phyloP scores from a whole-genome alignment of 2,329 filamentous ascomycete genomes.

The Mycosphaerella sp. region DNA sequence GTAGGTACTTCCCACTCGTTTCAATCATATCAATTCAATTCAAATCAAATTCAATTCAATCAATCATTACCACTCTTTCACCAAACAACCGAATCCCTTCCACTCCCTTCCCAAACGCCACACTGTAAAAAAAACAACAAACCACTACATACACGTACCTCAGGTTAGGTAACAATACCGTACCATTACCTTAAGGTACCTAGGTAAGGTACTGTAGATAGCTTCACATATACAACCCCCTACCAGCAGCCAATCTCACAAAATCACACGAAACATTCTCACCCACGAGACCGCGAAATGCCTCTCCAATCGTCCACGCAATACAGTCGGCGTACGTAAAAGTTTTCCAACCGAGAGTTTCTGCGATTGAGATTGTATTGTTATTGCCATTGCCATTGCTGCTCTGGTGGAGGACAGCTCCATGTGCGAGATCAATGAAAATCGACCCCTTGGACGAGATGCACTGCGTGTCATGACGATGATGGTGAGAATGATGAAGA shows the following conservation, averaged over 20 bases:
- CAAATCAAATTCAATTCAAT: no score
- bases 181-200: no score
- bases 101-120: no score
- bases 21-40: no score
- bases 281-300: constrained; percentile 67
- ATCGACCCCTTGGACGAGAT: constrained; percentile 50
- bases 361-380: constrained; percentile 63
- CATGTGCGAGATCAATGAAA: constrained; percentile 71
- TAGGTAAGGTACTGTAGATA: no score
- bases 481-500: constrained; percentile 30
- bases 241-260: constrained; percentile 63
- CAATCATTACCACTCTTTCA: no score
- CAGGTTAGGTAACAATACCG: no score
- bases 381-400: constrained; percentile 48
- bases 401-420: constrained; percentile 21
- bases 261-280: constrained; percentile 81
- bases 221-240: constrained; percentile 44
- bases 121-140: no score
- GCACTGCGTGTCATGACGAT: constrained; percentile 24
- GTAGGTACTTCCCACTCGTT: no score
- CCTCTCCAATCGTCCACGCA: constrained; percentile 80
- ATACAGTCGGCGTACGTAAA: constrained; percentile 75
- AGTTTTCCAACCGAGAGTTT: constrained; percentile 68
- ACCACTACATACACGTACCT: no score
- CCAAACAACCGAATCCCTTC: no score